Evolutionary conservation across 202 grass and related monocot species (phyloP), one percentile per base, ranked within the genome.

Genomic region (Carex arenaria): DNA sequence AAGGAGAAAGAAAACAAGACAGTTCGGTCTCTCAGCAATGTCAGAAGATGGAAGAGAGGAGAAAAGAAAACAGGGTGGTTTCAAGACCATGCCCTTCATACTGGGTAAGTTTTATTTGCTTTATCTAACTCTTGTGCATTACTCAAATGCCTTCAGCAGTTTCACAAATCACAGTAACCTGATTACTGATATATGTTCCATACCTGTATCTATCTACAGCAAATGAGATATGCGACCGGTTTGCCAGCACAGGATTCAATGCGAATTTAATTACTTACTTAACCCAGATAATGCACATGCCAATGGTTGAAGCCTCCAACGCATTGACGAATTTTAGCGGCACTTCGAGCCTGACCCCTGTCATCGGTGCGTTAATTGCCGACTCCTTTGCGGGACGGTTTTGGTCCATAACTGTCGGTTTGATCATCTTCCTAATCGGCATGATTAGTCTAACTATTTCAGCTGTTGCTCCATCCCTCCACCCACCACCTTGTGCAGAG

Each of bases 1-100:
- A 23, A 31, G 3, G 22, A 74, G 47, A 19, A 22, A 30, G 34
- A 70, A 70, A 70, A 70, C 0, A 43, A 70, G 20, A 4, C 10
- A 5, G 28, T 30, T 68, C 18, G 1, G 15, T 6, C 14, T 68
- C 13, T 3, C 26, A 60, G 5, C 56, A 84, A 89, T 78, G 40
- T 84, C 91, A 12, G 92, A 87, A 51, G 81, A 88, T 87, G 86
- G 82, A 5, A 64, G 72, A 60, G 71, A 72, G 47, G 83, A 79
- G 82, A 83, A 88, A 74, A 86, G 22, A 77, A 92, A 82, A 83
- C 78, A 86, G 63, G 93, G 93, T n/a, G 88, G 93, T 59, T 92
- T 90, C 90, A 92, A 87, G 85, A 92, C 90, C 12, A 89, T 95
- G 90, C 93, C 93, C 11, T 92, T 92, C 73, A 95, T 95, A 84